A percentile compares a stretch with the other conserved stretches of the same genome.
phyloP scores from a whole-genome alignment of 2,329 filamentous ascomycete species.

The Exophiala xenobiotica region DNA sequence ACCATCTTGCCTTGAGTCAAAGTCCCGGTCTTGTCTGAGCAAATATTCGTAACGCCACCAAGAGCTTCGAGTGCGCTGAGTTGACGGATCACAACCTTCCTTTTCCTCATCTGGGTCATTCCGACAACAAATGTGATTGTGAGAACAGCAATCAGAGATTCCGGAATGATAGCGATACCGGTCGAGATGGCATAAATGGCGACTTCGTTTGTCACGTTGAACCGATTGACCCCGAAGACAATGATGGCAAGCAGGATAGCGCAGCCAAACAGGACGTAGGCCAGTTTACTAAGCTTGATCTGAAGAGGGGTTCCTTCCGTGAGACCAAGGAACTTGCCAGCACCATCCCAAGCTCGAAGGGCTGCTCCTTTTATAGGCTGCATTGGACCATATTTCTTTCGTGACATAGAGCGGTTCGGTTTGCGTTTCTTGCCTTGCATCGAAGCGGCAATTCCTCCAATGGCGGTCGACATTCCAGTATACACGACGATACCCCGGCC shows the following conservation, averaged over 20 bases:
- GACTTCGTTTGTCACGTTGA: constrained; percentile 57
- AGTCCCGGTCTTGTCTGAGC: constrained; percentile 59
- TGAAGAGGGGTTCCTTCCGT: constrained; percentile 78
- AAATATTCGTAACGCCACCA: constrained; percentile 58
- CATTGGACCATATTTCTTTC: constrained; percentile 45
- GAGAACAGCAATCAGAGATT: constrained; percentile 62
- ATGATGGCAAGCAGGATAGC: constrained; percentile 64
- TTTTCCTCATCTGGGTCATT: constrained; percentile 54
- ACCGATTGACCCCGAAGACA: constrained; percentile 60
- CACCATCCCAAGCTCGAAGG: constrained; percentile 48
- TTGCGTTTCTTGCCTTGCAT: constrained; percentile 53
- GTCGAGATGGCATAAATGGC: constrained; percentile 61
- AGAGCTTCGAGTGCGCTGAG: constrained; percentile 56
- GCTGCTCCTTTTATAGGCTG: constrained; percentile 52
- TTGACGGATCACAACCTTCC: constrained; percentile 55
- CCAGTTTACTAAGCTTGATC: constrained; percentile 80
- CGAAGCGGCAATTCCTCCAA: constrained; percentile 59
- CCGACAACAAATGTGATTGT: constrained; percentile 62
- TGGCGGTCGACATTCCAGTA: constrained; percentile 62
- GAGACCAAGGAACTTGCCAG: constrained; percentile 59
- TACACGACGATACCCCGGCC: constrained; percentile 59
- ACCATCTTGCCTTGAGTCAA: constrained; percentile 60
- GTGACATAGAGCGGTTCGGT: constrained; percentile 43
- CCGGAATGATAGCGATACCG: constrained; percentile 62
- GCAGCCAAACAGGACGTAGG: constrained; percentile 73